Conservation (phyloP, 768 basidiomycete species). For the Pleurotus tuber-regium region DNA sequence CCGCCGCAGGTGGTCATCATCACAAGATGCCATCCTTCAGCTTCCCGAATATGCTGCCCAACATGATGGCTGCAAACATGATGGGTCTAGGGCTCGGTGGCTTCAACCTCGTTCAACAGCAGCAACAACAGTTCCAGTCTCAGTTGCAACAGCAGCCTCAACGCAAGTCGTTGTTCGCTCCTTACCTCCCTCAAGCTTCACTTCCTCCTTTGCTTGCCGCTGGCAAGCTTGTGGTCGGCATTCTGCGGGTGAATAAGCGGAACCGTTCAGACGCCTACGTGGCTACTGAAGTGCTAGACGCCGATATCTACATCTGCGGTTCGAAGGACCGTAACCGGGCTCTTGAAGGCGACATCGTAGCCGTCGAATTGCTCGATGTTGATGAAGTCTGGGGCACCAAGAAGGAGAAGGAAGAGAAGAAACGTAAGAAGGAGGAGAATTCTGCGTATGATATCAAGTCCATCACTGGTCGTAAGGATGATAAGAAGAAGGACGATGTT, state of each 20-base stretch:
- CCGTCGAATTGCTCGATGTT: conserved; percentile 95
- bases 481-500: conserved; percentile 99
- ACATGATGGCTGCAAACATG: conserved; percentile 96
- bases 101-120: conserved; percentile 85
- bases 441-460: conserved; percentile 88
- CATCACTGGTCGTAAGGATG: conserved; percentile 78
- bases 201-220: conserved; percentile 94
- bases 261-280: conserved; percentile 99
- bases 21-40: conserved; percentile 97
- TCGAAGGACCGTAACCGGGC: conserved; percentile 99
- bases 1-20: conserved; percentile 91
- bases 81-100: conserved; percentile 86
- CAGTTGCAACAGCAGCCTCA: conserved; percentile 96
- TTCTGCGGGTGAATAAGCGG: conserved; percentile 95
- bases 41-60: conserved; percentile 97
- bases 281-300: conserved; percentile 95
- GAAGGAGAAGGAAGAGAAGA: conserved; percentile 99
- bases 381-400: conserved; percentile 99
- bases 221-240: conserved; percentile 96
- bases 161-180: conserved; percentile 97
- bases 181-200: conserved; percentile 96
- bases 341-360: conserved; percentile 97
- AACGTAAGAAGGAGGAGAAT: conserved; percentile 99
- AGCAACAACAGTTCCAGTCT: conserved; percentile 93
- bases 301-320: conserved; percentile 98